phyloP scores from a whole-genome alignment of 2,329 filamentous ascomycete genomes.

The Xylaria digitata region DNA sequence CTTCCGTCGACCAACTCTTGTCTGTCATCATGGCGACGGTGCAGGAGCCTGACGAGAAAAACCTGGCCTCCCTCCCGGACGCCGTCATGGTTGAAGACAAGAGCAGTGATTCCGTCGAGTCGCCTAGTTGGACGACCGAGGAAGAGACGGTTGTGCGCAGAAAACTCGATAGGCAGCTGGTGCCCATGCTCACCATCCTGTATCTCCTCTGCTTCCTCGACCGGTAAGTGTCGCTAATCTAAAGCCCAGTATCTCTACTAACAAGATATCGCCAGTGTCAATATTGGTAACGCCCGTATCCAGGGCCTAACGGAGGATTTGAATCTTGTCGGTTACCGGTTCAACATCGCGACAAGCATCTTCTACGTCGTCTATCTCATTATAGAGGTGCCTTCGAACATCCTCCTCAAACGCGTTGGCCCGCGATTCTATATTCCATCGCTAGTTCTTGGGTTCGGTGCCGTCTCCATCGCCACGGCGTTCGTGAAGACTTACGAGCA shows the following conservation, averaged over 20 bases:
- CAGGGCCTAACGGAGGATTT: constrained; percentile 64
- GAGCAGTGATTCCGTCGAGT: constrained; percentile 45
- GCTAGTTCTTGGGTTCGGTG: constrained; percentile 66
- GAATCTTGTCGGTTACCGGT: constrained; percentile 59
- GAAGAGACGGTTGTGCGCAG: constrained; percentile 62
- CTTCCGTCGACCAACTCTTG: constrained; percentile 20
- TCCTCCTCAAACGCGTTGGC: constrained; percentile 65
- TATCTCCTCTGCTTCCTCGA: constrained; percentile 65
- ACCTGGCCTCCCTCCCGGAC: constrained; percentile 41
- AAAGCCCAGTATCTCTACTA: constrained; percentile 13
- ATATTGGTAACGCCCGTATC: constrained; percentile 67
- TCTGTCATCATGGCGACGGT: constrained; percentile 44
- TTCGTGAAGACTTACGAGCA: constrained; percentile 62
- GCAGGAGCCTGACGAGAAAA: constrained; percentile 41
- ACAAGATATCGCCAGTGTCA: constrained; percentile 49
- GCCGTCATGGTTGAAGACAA: constrained; percentile 45
- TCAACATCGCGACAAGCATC: constrained; percentile 68
- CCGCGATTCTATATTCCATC: constrained; percentile 65
- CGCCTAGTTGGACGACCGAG: constrained; percentile 60
- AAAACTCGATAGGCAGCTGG: constrained; percentile 64
- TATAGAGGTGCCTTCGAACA: constrained; percentile 67
- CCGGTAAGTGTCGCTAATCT: constrained; percentile 39
- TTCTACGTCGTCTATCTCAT: constrained; percentile 69
- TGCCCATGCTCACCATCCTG: constrained; percentile 63
- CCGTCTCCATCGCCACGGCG: constrained; percentile 65